Evolutionary conservation across 805 yeast genomes (phyloP).

Genomic region (Zygoascus tannicola): DNA sequence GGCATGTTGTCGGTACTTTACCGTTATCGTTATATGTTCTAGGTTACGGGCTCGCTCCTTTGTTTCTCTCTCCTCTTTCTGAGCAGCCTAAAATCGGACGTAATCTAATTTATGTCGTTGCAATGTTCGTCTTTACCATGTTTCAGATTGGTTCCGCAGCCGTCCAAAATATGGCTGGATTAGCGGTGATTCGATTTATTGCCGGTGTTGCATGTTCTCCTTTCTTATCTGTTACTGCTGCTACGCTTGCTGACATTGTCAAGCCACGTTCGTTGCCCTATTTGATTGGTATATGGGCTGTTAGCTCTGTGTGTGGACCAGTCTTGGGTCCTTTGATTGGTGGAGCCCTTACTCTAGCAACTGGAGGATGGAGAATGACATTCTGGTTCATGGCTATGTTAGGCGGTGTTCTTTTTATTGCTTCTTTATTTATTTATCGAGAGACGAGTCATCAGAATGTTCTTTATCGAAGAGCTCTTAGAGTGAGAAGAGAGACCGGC

Average conservation of each 20-base stretch:
- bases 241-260: constrained; percentile 44
- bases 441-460: constrained; percentile 5
- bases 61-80: constrained; percentile 52
- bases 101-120: constrained; percentile 36
- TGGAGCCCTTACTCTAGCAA: constrained; percentile 36
- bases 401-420: constrained; percentile 31
- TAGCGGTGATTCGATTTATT: constrained; percentile 42
- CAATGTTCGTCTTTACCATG: constrained; percentile 39
- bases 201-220: constrained; percentile 51
- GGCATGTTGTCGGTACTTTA: constrained; percentile 40
- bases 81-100: constrained; percentile 42
- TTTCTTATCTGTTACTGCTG: constrained; percentile 50
- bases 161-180: constrained; percentile 40
- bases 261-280: constrained; percentile 33
- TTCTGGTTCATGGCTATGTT: constrained; percentile 42
- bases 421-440: constrained; percentile 13
- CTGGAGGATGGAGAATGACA: constrained; percentile 44
- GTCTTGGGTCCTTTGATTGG: constrained; percentile 50
- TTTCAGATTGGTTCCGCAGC: constrained; percentile 52
- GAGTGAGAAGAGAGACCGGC: constrained; percentile 40
- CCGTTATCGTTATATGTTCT: constrained; percentile 51
- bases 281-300: constrained; percentile 43
- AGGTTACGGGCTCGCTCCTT: constrained; percentile 60
- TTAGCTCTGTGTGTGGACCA: constrained; percentile 48
- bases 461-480: constrained; percentile 6